Evolutionary conservation across 139 green algal genomes (phyloP).

Genomic region (Eudorina sp.): DNA sequence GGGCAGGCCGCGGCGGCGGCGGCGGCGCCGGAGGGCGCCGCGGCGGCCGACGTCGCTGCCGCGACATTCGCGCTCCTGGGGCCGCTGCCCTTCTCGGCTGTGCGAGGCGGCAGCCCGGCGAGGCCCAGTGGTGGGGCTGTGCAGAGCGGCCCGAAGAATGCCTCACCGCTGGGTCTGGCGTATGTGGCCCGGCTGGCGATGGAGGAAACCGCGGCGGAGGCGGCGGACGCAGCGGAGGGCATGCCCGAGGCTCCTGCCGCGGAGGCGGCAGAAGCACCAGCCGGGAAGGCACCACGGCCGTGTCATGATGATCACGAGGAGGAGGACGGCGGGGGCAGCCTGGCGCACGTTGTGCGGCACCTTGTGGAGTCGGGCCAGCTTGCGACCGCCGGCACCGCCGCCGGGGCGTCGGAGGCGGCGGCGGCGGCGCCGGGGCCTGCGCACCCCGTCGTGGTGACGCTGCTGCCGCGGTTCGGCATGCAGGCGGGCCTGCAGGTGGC

Average conservation of each 20-base stretch:
- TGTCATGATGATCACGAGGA: background rate
- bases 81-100: background rate
- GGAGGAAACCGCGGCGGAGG: background rate
- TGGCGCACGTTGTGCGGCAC: slow-evolving; percentile 39
- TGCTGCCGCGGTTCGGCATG: slow-evolving; percentile 65
- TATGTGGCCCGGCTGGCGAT: background rate
- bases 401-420: background rate
- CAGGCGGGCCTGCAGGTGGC: slow-evolving; percentile 61
- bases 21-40: background rate
- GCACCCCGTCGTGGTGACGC: slow-evolving; percentile 53
- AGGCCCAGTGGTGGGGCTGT: too few relatives aligned
- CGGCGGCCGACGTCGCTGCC: background rate
- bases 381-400: too few relatives aligned
- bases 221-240: background rate
- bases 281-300: background rate
- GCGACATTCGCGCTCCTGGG: background rate
- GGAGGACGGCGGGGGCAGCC: background rate
- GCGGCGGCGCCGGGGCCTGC: background rate
- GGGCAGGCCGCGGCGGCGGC: background rate
- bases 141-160: too few relatives aligned
- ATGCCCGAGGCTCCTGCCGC: background rate
- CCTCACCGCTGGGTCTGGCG: slow-evolving; percentile 6
- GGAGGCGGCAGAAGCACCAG: background rate
- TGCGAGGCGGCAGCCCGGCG: background rate
- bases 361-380: background rate